Percentiles rank a stretch among this genome's conserved stretches.
Evolutionary conservation across 257 asterid species (phyloP).

Genomic region (Solanum boliviense): DNA sequence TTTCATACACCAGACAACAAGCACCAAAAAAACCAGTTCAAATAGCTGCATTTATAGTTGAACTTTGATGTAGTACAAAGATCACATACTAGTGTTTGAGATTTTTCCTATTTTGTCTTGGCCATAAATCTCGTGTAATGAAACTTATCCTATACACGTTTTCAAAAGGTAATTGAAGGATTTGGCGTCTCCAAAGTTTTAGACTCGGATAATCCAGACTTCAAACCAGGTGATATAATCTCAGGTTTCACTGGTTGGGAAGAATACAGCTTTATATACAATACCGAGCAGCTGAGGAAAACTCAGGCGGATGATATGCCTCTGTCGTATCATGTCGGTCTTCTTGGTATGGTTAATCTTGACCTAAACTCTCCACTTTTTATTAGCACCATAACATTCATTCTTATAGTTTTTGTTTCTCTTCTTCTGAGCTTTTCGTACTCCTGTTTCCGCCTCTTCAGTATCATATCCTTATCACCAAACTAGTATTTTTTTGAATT

Average conservation of each 20-base stretch:
- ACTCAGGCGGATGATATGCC: conserved; percentile 48
- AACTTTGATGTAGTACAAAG: neutral
- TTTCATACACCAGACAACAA: neutral
- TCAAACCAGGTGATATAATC: conserved; percentile 63
- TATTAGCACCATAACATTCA: neutral
- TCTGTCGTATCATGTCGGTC: conserved; percentile 65
- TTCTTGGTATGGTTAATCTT: conserved; percentile 44
- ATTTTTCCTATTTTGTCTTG: neutral
- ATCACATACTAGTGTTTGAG: neutral
- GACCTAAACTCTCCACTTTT: neutral
- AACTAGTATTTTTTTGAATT: neutral
- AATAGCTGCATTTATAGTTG: neutral
- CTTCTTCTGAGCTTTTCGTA: neutral
- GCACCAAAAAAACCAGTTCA: neutral
- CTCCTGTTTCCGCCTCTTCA: neutral
- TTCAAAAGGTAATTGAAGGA: conserved; percentile 62
- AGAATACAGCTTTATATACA: conserved; percentile 62
- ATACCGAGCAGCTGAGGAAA: conserved; percentile 49
- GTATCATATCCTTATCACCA: neutral
- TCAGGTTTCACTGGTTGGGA: conserved; percentile 91
- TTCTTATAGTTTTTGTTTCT: neutral
- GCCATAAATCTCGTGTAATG: neutral
- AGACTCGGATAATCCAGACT: conserved; percentile 59
- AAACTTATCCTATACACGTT: neutral
- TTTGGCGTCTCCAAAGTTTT: conserved; percentile 72